These are phyloP conservation scores for Suhomyces panamericanus DNA, from an alignment of 1,139 yeast species.

Conservation along the genomic window DNA sequence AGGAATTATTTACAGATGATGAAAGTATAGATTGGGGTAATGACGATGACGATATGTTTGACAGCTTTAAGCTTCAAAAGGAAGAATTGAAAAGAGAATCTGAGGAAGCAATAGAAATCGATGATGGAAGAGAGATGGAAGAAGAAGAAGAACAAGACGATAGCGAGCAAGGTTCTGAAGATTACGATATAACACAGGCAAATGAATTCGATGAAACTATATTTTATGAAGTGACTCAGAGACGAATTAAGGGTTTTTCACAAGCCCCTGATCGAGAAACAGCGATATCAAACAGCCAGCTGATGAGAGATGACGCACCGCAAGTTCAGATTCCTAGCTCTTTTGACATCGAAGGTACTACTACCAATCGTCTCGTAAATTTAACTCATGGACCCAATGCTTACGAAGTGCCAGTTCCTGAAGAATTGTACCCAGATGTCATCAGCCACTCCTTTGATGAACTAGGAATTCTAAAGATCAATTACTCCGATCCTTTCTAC, in stretches of 20 bases:
- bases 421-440: slow-evolving; percentile 19
- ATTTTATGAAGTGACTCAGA: slow-evolving; percentile 13
- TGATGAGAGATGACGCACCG: not conserved
- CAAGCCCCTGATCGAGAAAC: not conserved
- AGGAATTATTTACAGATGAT: not conserved
- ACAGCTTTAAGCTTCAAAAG: not conserved
- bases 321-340: slow-evolving; percentile 17
- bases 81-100: not conserved
- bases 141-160: slow-evolving; percentile 3
- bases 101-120: not conserved
- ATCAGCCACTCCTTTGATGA: slow-evolving; percentile 41
- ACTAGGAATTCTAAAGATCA: slow-evolving; percentile 49
- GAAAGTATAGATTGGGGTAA: slow-evolving; percentile 7
- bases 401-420: slow-evolving; percentile 25
- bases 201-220: slow-evolving; percentile 17
- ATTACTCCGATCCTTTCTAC: slow-evolving; percentile 66
- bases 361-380: not conserved
- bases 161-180: slow-evolving; percentile 9
- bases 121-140: not conserved
- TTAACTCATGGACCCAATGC: slow-evolving; percentile 9
- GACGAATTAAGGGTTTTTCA: not conserved
- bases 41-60: not conserved
- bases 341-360: slow-evolving; percentile 4
- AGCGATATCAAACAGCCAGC: not conserved
- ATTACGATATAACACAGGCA: slow-evolving; percentile 13